Evolutionary conservation across 805 yeast genomes (phyloP), one percentile per base, ranked within the genome.

Genomic region (Kuraishia molischiana): DNA sequence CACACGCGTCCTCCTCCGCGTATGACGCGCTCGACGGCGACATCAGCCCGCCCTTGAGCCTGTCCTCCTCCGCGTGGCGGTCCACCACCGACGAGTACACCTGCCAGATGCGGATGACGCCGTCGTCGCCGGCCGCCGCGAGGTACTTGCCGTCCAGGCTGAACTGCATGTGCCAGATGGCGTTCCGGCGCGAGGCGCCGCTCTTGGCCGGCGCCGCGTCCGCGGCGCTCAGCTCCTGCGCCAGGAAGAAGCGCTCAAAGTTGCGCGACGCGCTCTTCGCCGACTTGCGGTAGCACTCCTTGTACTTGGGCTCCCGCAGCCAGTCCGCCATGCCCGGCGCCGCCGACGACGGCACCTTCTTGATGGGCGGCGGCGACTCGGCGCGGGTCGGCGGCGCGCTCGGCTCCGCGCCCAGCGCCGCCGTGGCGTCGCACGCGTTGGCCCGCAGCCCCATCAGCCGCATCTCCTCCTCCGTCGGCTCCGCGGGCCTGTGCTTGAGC

Each of bases 71-170:
- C 9, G 28, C 20, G 21, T 34, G 30, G 43, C 94, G 61, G 46
- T 84, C 89, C 41, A 77, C 59, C 0, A 86, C 80, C 0, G 87
- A 74, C 3, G 84, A 64, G 0, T 86, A 73, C 4, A 85, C 94
- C 54, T 84, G 78, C 92, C 95, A 87, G 3, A 87, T 62, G 37
- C 77, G 64, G 11, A 89, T 66, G 1, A 66, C 56, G 3, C 80
- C 69, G 51, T 84, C 87, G 47, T 83, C 75, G 15, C 95, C 94
- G 0, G 90, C 95, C 2, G 83, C 73, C 0, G 95, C 95, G 48
- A 89, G 57, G 53, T 69, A 85, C 55, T 75, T 78, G 9, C 97
- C 97, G 58, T 89, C 95, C 10, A 57, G 56, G 40, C 84, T 77
- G 57, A 89, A 89, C 48, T 75, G 72, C 62, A 82, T 63, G 8